Base-by-base conservation (phyloP, 805 yeast genomes). In the Candida ulmi region DNA sequence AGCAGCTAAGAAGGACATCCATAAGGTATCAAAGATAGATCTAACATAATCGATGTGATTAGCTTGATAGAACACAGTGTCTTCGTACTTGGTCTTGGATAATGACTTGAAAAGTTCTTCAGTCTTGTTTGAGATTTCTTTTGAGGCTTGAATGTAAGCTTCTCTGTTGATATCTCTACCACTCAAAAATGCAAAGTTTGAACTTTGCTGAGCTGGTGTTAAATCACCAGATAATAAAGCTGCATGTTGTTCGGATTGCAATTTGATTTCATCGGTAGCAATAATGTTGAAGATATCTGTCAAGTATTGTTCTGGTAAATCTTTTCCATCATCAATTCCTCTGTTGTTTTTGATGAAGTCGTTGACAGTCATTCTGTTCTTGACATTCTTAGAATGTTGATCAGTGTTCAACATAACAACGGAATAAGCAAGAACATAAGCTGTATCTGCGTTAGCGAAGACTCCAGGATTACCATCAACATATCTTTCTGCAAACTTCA, bases 1-100 rank as follows among this genome's bases (percentile, higher is more conserved):
- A 1, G 95, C 97, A 7, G 98, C 98, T 48, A 93, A 70, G 35
- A 93, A 76, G 0, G 97, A 88, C 96, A 95, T 90, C 99, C 99
- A 93, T 33, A 85, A 66, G 15, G 87, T 87, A 52, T 91, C 96
- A 63, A 93, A 91, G 56, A 95, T 86, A 1, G 97, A 90, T 57
- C 76, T 83, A 13, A 91, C 95, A 57, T 91, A 96, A 50, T 88
- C 95, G 13, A 85, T 76, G 54, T 85, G 91, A 2, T 88, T 76
- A 0, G 97, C 97, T 16, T 81, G 77, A 60, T 87, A 86, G 56
- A 80, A 90, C 1, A 76, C 71, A 24, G 68, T 63, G 33, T 68
- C 72, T 37, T 62, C 66, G 13, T 60, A 50, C 41, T 69, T 72
- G 31, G 68, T 52, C 46, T 67, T 73, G 34, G 83, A 80, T 45